Base-by-base conservation (phyloP, 2,329 filamentous ascomycete species). In the Penicillium sp. region DNA sequence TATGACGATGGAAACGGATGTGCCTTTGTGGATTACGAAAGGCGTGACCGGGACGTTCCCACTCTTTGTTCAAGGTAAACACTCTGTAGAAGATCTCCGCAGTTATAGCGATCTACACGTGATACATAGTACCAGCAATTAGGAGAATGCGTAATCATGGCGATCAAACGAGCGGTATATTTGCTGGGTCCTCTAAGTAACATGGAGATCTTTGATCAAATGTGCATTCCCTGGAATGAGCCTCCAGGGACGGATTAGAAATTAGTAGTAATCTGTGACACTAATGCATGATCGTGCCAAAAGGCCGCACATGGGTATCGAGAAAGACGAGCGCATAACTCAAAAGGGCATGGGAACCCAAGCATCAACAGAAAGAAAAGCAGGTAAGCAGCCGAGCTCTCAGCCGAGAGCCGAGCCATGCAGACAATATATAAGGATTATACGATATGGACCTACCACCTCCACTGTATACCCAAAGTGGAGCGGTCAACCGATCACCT, bases 371-470 rank as follows among this genome's bases (percentile, higher is more conserved):
- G 41, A 52, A 52, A 53, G 26, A 43, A 46, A 33, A 22, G 41
- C 35, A 44, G 33, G 24, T 24, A 46, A 41, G n/a, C 47, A 41
- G 29, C 53, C 35, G 16, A 19, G 43, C 27, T 49, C 14, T 29
- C 8, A 50, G 48, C 48, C 48, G 48, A 50, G 33, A 50, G 48
- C 35, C 48, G 48, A 50, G 16, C 22, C 13, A 50, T 49, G 22
- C 48, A 50, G 39, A 26, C 22, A 39, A 50, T 16, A 52, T 60
- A 57, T 57, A 57, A 10, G 24, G n/a, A 41, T 29, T 50, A 50
- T 41, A 50, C 48, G 26, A 29, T 35, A 37, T 22, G 22, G 26
- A 19, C 31, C 46, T 24, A n/a, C 27, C 37, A 53, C 8, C 26
- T 24, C 41, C 51, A 35, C 41, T 37, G 19, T 46, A 41, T 21